These are phyloP conservation scores for Phascolomyces articulosus DNA, from an alignment of 371 early-diverging fungal species.

Conservation along the genomic window DNA sequence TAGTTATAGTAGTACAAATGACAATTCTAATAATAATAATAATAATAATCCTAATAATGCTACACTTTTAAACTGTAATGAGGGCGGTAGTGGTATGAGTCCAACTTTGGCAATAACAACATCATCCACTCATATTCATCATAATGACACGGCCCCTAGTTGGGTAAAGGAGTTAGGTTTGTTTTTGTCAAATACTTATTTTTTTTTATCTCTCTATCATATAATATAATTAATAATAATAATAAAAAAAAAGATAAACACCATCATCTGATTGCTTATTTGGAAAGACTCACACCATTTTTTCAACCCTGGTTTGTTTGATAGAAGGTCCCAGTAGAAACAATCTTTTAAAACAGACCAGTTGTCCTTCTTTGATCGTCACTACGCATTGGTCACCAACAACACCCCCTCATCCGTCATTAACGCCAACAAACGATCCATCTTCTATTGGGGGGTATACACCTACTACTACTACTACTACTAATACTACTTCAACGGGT, in stretches of 20 bases:
- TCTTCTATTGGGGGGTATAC: neutral
- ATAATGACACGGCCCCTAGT: neutral
- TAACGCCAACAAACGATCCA: slow-evolving; percentile 6
- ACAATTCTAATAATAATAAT: no score
- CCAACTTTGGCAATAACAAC: neutral
- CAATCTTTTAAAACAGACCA: slow-evolving; percentile 15
- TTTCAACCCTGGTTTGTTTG: slow-evolving; percentile 3
- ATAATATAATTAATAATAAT: no score
- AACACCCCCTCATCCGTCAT: slow-evolving; percentile 7
- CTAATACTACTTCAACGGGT: neutral
- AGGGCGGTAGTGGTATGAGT: neutral
- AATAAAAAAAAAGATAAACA: neutral
- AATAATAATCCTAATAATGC: no score
- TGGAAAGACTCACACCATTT: neutral
- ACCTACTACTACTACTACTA: neutral
- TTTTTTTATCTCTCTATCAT: no score
- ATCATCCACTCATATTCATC: neutral
- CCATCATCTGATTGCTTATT: neutral
- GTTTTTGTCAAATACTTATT: slow-evolving; percentile 2
- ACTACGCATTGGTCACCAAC: slow-evolving; percentile 12
- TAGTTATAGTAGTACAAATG: no score
- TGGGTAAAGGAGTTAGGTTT: slow-evolving; percentile 4
- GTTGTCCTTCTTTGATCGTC: slow-evolving; percentile 15
- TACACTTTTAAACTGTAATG: no score
- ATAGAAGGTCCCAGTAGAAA: slow-evolving; percentile 6